Base-by-base conservation (phyloP, 169 alveolate species). In the Plasmodium chabaudi region DNA sequence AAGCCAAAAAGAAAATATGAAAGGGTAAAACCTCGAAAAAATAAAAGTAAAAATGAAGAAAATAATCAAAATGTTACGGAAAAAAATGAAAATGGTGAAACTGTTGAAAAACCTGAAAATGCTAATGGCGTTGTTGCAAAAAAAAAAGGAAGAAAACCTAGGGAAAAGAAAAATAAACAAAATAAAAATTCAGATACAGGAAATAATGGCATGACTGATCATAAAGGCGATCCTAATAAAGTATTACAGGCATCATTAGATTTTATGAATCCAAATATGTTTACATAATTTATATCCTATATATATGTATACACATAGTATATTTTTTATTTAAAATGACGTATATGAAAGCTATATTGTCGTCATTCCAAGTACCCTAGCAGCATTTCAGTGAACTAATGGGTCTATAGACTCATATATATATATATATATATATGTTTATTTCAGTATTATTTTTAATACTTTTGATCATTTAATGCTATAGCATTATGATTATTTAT, bases 1-100 rank as follows among this genome's bases (percentile, higher is more conserved):
- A 82, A 82, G 69, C 90, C 90, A 17, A 65, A 84, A 71, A 82
- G 63, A 61, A 82, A 82, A 82, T 82, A 82, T 82, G 84, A 65
- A 69, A 57, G 84, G 49, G 39, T 69, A 47, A 82, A 82, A 82
- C 84, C 72, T 53, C 67, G 63, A 71, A 82, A 82, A 57, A 67
- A 55, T 65, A 67, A 64, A 53, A 68, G 39, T 46, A 61, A 46
- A 46, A 44, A 51, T 17, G 10, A 15, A 42, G 55, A 47, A 21
- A 42, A 56, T 60, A 42, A 19, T 15, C 6, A 57, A n/a, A 42
- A 12, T 34, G 17, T 46, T 82, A 47, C 15, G 13, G 64, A 67
- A 57, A 27, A 57, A 13, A 47, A 5, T 27, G 60, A 21, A 47
- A n/a, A 21, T 19, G 47, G 0, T 4, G 90, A 68, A n/a, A 61